A percentile compares a stretch with the other conserved stretches of the same genome.
These are phyloP conservation scores for Microbotryum violaceum DNA, from an alignment of 1,284 basidiomycete species.

Conservation along the genomic window DNA sequence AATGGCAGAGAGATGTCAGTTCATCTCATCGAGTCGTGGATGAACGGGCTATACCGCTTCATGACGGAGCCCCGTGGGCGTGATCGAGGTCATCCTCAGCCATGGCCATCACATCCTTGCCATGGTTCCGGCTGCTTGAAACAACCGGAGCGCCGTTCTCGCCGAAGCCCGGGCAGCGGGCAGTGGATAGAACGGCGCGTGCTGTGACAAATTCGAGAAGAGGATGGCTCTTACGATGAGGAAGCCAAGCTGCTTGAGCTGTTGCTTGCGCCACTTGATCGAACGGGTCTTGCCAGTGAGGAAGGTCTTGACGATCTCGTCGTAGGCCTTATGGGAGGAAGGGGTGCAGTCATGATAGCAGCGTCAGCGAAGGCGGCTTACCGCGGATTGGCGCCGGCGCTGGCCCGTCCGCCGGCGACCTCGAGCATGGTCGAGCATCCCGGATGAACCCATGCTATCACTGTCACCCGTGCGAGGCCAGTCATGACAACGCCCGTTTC, in stretches of 20 bases:
- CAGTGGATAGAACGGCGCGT: neutral
- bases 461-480: too few relatives aligned
- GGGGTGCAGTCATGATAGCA: neutral
- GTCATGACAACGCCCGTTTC: too few relatives aligned
- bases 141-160: too few relatives aligned
- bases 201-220: neutral
- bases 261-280: conserved; percentile 40
- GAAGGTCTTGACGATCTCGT: conserved; percentile 32
- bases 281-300: conserved; percentile 39
- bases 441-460: too few relatives aligned
- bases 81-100: neutral
- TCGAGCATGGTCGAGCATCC: too few relatives aligned
- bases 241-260: conserved; percentile 41
- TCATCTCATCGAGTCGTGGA: too few relatives aligned
- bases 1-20: neutral
- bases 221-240: conserved; percentile 17
- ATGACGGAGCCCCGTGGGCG: too few relatives aligned
- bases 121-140: neutral
- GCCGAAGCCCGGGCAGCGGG: too few relatives aligned
- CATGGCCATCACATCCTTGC: neutral
- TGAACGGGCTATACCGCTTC: too few relatives aligned
- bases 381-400: too few relatives aligned
- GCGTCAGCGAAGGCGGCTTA: too few relatives aligned
- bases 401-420: too few relatives aligned
- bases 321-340: conserved; percentile 6